A percentile compares a stretch with the other conserved stretches of the same genome.
Evolutionary conservation across 139 green algal species (phyloP).

Genomic region (Limnomonas spitsbergensis): DNA sequence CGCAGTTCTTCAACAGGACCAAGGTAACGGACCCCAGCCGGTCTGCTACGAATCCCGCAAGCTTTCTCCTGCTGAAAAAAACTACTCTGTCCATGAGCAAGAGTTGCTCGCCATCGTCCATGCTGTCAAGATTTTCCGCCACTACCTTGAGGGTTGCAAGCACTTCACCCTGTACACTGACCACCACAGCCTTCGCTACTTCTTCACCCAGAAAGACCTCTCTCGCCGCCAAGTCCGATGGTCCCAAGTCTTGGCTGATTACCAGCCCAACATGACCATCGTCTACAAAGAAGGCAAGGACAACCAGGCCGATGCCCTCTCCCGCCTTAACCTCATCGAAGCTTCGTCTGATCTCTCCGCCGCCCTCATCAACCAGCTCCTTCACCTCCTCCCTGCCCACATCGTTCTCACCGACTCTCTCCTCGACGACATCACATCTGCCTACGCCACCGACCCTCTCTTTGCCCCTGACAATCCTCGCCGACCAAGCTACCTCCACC

Average conservation of each 20-base stretch:
- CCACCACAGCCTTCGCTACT: constrained; percentile 25
- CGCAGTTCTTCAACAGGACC: constrained; percentile 33
- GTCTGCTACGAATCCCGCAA: constrained; percentile 37
- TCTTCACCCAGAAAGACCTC: constrained; percentile 32
- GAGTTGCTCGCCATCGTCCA: constrained; percentile 47
- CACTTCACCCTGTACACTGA: constrained; percentile 33
- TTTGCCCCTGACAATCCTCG: constrained; percentile 17
- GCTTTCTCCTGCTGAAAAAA: constrained; percentile 31
- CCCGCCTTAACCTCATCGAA: constrained; percentile 1
- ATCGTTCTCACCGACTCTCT: not conserved
- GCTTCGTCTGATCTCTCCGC: not conserved
- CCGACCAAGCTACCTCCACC: not conserved
- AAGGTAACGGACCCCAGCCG: constrained; percentile 16
- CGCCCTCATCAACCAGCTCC: not conserved
- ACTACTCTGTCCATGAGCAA: constrained; percentile 43
- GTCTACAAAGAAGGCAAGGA: constrained; percentile 29
- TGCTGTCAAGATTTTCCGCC: constrained; percentile 31
- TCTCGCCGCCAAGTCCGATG: constrained; percentile 37
- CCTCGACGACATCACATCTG: constrained; percentile 3
- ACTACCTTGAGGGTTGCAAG: constrained; percentile 38
- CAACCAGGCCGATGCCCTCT: constrained; percentile 42
- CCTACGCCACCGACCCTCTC: not conserved
- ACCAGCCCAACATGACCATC: constrained; percentile 28
- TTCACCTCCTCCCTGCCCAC: not conserved
- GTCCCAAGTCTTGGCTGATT: constrained; percentile 30